Base-by-base conservation (phyloP, 1,284 basidiomycete species). In the Pseudozyma sp. region DNA sequence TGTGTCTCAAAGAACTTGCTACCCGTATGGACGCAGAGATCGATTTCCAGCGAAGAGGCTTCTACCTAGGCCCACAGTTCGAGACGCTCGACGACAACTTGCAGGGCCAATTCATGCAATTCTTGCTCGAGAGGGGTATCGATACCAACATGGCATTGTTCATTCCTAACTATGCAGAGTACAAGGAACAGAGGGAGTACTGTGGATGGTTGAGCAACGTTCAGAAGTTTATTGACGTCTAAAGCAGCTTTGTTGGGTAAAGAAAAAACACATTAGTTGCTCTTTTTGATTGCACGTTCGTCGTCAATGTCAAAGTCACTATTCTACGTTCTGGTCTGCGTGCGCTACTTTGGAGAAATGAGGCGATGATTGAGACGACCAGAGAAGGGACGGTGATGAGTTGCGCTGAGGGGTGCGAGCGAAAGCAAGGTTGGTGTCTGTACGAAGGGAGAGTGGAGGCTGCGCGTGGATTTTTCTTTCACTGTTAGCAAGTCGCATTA, bases 51-150 rank as follows among this genome's bases (percentile, higher is more conserved):
- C 90, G 95, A 56, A 90, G 95, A 47, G 93, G 92, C 10, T 87
- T 92, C 77, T 98, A 97, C 88, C 91, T 97, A 84, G 95, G 95
- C 3, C 95, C 95, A 59, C 90, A 91, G 87, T 98, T 97, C 83
- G 93, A 96, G 69, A 93, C 94, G 56, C 90, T 98, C 51, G 96
- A 98, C 84, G 88, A 92, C 38, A 85, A 86, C 7, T 90, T 99
- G 11, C 96, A 98, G 87, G 91, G 92, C 68, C 91, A 93, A 83
- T 93, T 96, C 82, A 91, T 93, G 82, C 88, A 89, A 81, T 96
- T 88, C 88, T 87, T 96, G 57, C 88, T 89, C 70, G 94, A 96
- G 87, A 90, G 96, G 63, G 95, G 94, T 12, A 89, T 99, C 79
- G 91, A 93, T 84, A 92, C 94, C 78, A 87, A 86, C 43, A 87